Evolutionary conservation across 1,284 basidiomycete genomes (phyloP), one percentile per base, ranked within the genome.

Genomic region (Ustilago shanxiensis): DNA sequence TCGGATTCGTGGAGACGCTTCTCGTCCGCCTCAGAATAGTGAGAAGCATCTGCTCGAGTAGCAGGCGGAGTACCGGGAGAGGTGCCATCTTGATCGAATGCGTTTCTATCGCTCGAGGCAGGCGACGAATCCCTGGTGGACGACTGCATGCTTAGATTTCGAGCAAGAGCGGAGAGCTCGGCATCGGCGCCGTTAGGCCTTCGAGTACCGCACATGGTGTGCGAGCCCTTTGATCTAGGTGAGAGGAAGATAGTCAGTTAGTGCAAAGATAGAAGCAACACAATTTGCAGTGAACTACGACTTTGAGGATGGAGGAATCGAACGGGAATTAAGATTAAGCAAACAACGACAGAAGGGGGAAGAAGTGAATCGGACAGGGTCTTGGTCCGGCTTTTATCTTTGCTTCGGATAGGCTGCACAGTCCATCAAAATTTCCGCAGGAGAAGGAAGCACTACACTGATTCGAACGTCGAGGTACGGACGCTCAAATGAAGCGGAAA

Each of bases 11-110:
- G 80, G 14, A 80, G 65, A 10, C 70, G 72, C 70, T 80, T 82
- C 54, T 82, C 80, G 59, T 82, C 80, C 0, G 69, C 70, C 44
- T 82, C 80, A 3, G 71, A 74, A 47, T 82, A 82, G 64, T 79
- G 72, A 18, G 78, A 67, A 33, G 70, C 69, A 24, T 74, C 76
- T 33, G 70, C 72, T 11, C 76, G 62, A 29, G 64, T 60, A 2
- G 62, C 66, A 29, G 79, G 79, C 2, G 75, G 79, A 11, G 78
- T 81, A 14, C 58, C 66, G 20, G 63, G 58, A 5, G 64, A 59
- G 11, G 47, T 52, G 22, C 56, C 58, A 39, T 61, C 63, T 22
- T 60, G 60, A 22, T 73, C 77, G 47, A 74, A 71, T 41, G 71
- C 55, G 47, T 56, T 55, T 20, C 67, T 54, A 13, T 78, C 76